Percentiles rank a stretch among this genome's conserved stretches.
phyloP scores from a whole-genome alignment of 106 monocot genomes.

The Dendrobium huoshanense region DNA sequence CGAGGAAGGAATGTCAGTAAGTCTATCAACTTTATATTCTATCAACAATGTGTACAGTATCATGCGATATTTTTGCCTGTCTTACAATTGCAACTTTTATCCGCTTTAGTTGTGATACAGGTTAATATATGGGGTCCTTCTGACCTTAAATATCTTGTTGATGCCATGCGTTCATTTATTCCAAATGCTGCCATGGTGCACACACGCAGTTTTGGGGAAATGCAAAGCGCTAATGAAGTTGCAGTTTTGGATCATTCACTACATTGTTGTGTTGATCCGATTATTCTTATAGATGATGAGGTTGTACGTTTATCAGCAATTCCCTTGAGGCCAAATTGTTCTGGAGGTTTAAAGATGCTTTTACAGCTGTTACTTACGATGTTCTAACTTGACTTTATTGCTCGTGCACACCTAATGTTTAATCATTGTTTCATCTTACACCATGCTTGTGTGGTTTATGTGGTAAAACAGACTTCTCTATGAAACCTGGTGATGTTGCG shows the following conservation, averaged over 20 bases:
- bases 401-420: background rate
- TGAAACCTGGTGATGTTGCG: slow-evolving; percentile 81
- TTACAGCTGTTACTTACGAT: background rate
- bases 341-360: slow-evolving; percentile 11
- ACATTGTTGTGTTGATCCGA: slow-evolving; percentile 23
- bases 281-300: slow-evolving; percentile 85
- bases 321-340: slow-evolving; percentile 40
- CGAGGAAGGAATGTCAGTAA: slow-evolving; percentile 95
- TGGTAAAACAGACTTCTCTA: slow-evolving; percentile 11
- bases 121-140: slow-evolving; percentile 97
- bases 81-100: background rate
- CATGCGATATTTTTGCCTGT: slow-evolving; percentile 2
- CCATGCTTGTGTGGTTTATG: slow-evolving; percentile 2
- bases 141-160: slow-evolving; percentile 81
- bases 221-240: slow-evolving; percentile 14
- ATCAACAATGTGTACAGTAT: background rate
- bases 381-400: slow-evolving; percentile 6
- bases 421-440: background rate
- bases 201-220: slow-evolving; percentile 71
- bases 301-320: slow-evolving; percentile 84
- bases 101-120: slow-evolving; percentile 30
- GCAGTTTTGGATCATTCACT: slow-evolving; percentile 15
- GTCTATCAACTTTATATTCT: slow-evolving; percentile 13
- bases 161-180: slow-evolving; percentile 91
- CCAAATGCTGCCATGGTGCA: slow-evolving; percentile 91